phyloP scores from a whole-genome alignment of 371 early-diverging fungal genomes.

The Conidiobolus incongruus region DNA sequence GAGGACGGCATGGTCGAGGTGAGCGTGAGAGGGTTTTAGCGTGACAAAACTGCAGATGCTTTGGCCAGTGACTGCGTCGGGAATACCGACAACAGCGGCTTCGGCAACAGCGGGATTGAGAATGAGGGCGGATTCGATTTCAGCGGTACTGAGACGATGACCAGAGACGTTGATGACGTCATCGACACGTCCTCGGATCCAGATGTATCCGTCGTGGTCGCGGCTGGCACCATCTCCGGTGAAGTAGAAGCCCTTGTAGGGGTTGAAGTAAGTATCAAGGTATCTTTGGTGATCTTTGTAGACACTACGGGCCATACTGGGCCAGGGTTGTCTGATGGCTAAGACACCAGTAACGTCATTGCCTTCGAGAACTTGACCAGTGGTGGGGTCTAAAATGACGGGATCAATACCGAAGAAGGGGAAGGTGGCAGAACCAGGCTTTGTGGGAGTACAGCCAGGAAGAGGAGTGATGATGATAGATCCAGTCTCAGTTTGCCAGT shows the following conservation, averaged over 20 bases:
- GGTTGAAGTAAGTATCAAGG: constrained; percentile 69
- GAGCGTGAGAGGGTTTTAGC: constrained; percentile 24
- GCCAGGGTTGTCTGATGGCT: constrained; percentile 78
- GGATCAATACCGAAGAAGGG: constrained; percentile 94
- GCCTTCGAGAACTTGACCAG: constrained; percentile 46
- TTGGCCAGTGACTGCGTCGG: constrained; percentile 87
- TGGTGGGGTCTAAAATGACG: constrained; percentile 54
- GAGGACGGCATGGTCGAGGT: constrained; percentile 18
- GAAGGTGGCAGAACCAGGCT: constrained; percentile 88
- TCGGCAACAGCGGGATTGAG: constrained; percentile 69
- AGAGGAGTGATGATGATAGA: constrained; percentile 81
- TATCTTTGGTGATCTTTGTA: constrained; percentile 78
- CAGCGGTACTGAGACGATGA: constrained; percentile 89
- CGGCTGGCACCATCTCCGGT: constrained; percentile 77
- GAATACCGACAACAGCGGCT: constrained; percentile 82
- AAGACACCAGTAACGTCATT: constrained; percentile 80
- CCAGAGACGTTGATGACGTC: constrained; percentile 97
- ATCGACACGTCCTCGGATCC: constrained; percentile 87
- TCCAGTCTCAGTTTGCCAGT: constrained; percentile 94
- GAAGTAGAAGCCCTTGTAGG: constrained; percentile 72
- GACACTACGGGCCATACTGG: constrained; percentile 85
- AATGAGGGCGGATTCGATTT: constrained; percentile 81
- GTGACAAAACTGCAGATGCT: constrained; percentile 47
- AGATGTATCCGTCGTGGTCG: constrained; percentile 85
- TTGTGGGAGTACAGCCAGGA: constrained; percentile 61